phyloP scores from a whole-genome alignment of 108 stramenopile species.

The Epipyxis sp. region DNA sequence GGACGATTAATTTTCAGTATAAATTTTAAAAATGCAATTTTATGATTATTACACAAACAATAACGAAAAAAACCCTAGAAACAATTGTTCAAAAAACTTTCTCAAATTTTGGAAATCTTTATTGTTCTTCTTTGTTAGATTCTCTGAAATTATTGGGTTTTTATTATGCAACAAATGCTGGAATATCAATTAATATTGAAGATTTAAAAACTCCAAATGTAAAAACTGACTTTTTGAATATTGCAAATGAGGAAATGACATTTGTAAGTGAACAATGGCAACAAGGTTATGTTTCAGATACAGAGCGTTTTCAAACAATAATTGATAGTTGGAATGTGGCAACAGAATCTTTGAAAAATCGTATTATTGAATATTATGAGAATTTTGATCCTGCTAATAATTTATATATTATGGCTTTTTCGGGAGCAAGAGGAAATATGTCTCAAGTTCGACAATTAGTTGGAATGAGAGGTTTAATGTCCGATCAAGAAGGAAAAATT shows the following conservation, averaged over 20 bases:
- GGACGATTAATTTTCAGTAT: conserved; percentile 22
- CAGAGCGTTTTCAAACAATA: conserved; percentile 25
- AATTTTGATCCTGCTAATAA: conserved; percentile 29
- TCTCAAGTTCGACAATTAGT: conserved; percentile 24
- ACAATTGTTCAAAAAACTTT: conserved; percentile 19
- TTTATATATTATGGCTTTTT: conserved; percentile 31
- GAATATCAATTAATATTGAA: conserved; percentile 32
- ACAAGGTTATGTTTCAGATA: conserved; percentile 18
- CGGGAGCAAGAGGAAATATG: conserved; percentile 28
- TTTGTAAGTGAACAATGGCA: conserved; percentile 9
- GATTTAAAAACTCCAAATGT: conserved; percentile 25
- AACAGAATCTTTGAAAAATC: conserved; percentile 27
- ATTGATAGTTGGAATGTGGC: conserved; percentile 24
- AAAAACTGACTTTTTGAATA: conserved; percentile 16
- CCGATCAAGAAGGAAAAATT: conserved; percentile 28
- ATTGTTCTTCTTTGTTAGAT: conserved; percentile 22
- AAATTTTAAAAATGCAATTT: conserved; percentile 22
- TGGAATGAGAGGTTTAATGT: conserved; percentile 28
- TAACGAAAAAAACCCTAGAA: conserved; percentile 25
- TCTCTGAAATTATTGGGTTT: conserved; percentile 28
- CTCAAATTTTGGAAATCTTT: conserved; percentile 18
- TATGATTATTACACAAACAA: conserved; percentile 24
- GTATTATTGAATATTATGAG: conserved; percentile 28
- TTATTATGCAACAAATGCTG: conserved; percentile 30
- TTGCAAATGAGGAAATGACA: conserved; percentile 8